Evolutionary conservation across 1,284 basidiomycete species (phyloP).

Genomic region (Taiwanofungus camphoratus): DNA sequence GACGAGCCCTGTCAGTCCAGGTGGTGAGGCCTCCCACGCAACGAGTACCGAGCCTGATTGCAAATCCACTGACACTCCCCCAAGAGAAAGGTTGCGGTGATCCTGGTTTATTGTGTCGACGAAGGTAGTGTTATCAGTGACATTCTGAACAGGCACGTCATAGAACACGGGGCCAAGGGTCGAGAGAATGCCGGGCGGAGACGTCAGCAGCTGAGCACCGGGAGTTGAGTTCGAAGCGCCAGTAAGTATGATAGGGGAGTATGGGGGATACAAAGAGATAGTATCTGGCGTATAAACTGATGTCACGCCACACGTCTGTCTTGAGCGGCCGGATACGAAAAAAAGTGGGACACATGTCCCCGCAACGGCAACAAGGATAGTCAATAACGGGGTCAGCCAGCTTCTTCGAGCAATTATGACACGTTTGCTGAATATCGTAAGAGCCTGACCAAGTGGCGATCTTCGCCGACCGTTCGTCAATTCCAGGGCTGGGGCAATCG

Average conservation of each 20-base stretch:
- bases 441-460: constrained; percentile 51
- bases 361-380: constrained; percentile 55
- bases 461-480: constrained; percentile 46
- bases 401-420: constrained; percentile 57
- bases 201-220: constrained; percentile 30
- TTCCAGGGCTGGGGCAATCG: constrained; percentile 22
- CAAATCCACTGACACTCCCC: constrained; percentile 56
- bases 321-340: constrained; percentile 46
- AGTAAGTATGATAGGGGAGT: constrained; percentile 30
- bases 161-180: constrained; percentile 34
- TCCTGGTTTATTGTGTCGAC: constrained; percentile 42
- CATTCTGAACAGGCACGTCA: constrained; percentile 30
- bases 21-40: constrained; percentile 58
- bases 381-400: constrained; percentile 62
- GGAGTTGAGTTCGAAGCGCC: constrained; percentile 14
- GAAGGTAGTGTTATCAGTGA: constrained; percentile 51
- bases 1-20: constrained; percentile 47
- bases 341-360: constrained; percentile 62
- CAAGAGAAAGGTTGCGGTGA: constrained; percentile 45
- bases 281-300: constrained; percentile 30
- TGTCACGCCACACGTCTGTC: constrained; percentile 44
- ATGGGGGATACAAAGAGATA: constrained; percentile 44
- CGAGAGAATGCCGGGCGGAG: constrained; percentile 41
- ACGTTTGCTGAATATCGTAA: constrained; percentile 72
- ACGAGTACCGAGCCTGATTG: constrained; percentile 41